phyloP scores from a whole-genome alignment of 768 basidiomycete species.

The Lactifluus pinguis region DNA sequence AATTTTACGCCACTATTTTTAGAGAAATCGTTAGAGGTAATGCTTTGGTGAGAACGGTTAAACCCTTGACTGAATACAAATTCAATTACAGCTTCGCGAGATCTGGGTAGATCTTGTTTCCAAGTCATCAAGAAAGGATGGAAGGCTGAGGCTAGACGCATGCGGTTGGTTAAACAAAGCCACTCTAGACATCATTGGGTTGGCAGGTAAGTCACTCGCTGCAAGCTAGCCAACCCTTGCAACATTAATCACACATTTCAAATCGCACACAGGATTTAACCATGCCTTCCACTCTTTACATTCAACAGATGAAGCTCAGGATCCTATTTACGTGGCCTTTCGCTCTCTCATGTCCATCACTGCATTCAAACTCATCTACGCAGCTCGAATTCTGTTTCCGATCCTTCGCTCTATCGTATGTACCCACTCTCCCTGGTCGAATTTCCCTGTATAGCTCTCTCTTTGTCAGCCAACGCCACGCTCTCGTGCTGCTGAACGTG shows the following conservation, averaged over 20 bases:
- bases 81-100: conserved; percentile 22
- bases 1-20: too few relatives aligned
- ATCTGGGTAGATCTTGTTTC: conserved; percentile 19
- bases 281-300: conserved; percentile 30
- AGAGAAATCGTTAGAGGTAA: conserved; percentile 16
- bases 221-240: too few relatives aligned
- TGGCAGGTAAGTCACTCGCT: too few relatives aligned
- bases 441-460: not conserved
- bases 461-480: conserved; percentile 21
- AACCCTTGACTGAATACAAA: not conserved
- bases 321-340: conserved; percentile 30
- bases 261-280: conserved; percentile 29
- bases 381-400: conserved; percentile 31
- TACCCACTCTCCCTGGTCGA: not conserved
- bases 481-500: conserved; percentile 20
- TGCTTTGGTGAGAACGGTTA: not conserved
- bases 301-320: conserved; percentile 9
- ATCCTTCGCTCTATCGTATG: conserved; percentile 33
- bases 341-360: conserved; percentile 24
- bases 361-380: conserved; percentile 20
- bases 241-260: too few relatives aligned
- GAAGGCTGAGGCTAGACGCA: too few relatives aligned
- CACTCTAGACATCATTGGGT: too few relatives aligned
- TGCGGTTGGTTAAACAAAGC: too few relatives aligned
- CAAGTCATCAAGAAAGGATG: too few relatives aligned